Base-by-base conservation (phyloP, 2,329 filamentous ascomycete genomes). In the Fusarium neocosmosporiellum region DNA sequence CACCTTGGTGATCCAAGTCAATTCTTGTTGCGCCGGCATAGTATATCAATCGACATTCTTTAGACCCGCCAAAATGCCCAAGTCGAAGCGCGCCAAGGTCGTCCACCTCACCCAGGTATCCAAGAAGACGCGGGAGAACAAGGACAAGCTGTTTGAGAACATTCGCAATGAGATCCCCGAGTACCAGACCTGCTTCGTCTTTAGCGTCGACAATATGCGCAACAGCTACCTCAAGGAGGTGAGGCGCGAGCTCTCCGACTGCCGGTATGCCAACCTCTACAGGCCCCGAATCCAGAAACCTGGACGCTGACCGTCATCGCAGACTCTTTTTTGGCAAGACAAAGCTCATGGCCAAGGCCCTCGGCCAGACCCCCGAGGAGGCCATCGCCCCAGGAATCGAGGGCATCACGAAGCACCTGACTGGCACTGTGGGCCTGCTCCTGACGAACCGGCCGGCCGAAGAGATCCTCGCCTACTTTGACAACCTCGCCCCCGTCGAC, bases 251-350 rank as follows among this genome's bases (percentile, higher is more conserved):
- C 91, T 98, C 77, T 88, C 88, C 58, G 95, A 98, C 85, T 93
- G 93, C 86, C 90, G 93, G 94, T 96, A 85, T 76, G 88, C 83
- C 39, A 67, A 39, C 39, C 65, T 39, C 58, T 62, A 22, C 33
- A 9, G 18, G 14, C 8, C 29, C 2, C n/a, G 22, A 27, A 14
- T 16, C 14, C 11, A 6, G 10, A 14, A 20, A 33, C 16, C 13
- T 31, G n/a, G 50, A 55, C 31, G 53, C 53, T 62, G 24, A 8
- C 59, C 10, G 24, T 63, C 48, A 18, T 36, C 58, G 55, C 78
- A 96, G 95, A 78, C 87, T 99, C 82, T 98, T 98, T 90, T 98
- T 98, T 84, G 96, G 96, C 85, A 99, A 98, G 87, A 98, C 96
- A 68, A 98, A 98, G 86, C 95, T 99, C 83, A 98, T 98, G 95